Base-by-base conservation (phyloP, 2,329 filamentous ascomycete species). In the Fusarium sublunatum region DNA sequence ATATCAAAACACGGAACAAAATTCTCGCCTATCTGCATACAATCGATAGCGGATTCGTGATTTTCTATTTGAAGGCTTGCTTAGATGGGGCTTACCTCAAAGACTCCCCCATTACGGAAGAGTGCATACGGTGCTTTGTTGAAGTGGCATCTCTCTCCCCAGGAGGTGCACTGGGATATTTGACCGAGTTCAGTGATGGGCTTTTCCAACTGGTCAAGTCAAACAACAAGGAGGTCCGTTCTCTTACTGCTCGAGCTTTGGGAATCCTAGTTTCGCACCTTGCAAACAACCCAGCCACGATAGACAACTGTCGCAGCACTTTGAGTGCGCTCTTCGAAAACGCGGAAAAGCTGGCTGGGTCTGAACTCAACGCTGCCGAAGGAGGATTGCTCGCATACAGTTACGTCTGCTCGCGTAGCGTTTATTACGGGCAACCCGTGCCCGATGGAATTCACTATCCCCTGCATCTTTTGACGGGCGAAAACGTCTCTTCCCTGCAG, bases 231-330 rank as follows among this genome's bases (percentile, higher is more conserved):
- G 83, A 87, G 51, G 82, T 90, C 6, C 85, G 93, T 32, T 79
- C 82, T 34, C 79, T 89, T 26, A 88, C 88, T 2, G 88, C 92
- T 13, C 88, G 87, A 58, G 85, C 87, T 0, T 86, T 93, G 67
- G 93, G 93, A 1, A 89, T 97, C 11, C 76, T 97, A 6, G 87
- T 85, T 1, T 89, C 92, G 0, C 90, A 94, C 73, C 80, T 82
- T 5, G 70, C 68, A 7, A 81, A 81, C 53, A 68, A 80, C 3
- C 65, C 77, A 0, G 70, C 75, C 6, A 57, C 48, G 2, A 58
- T 78, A 15, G 55, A 55, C 2, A 69, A 70, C 19, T 70, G 65
- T 49, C 55, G 64, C n/a, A 56, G 54, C 39, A 70, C 69, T 4
- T 52, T 87, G 24, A 64, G 74, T 13, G 70, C 76, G 0, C 76